A percentile compares a stretch with the other conserved stretches of the same genome.
These are phyloP conservation scores for Lactarius vividus DNA, from an alignment of 768 basidiomycete species.

Conservation along the genomic window DNA sequence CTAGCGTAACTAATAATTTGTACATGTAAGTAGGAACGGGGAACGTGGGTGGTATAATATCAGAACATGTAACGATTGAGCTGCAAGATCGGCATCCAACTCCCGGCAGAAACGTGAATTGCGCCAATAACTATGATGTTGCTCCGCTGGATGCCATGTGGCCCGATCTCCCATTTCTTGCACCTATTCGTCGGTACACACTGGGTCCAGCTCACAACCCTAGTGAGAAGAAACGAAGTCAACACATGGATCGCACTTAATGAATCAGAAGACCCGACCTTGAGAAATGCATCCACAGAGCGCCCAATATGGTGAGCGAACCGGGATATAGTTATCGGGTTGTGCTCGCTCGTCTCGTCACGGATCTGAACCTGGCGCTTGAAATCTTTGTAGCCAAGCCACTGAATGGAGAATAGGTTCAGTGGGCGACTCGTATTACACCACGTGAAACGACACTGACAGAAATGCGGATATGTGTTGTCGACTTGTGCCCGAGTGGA, in stretches of 20 bases:
- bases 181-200: background rate
- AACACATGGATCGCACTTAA: background rate
- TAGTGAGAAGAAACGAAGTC: background rate
- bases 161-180: background rate
- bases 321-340: conserved; percentile 2
- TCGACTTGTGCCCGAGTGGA: conserved; percentile 1
- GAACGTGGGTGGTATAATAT: background rate
- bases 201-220: background rate
- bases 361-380: conserved; percentile 16
- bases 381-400: conserved; percentile 18
- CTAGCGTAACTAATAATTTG: background rate
- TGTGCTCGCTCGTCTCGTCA: conserved; percentile 9
- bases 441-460: conserved; percentile 9
- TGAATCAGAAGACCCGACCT: background rate
- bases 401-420: background rate
- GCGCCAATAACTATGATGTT: conserved; percentile 12
- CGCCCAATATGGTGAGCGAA: conserved; percentile 15
- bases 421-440: background rate
- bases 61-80: conserved; percentile 7
- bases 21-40: background rate
- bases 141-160: background rate
- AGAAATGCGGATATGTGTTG: conserved; percentile 11
- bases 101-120: conserved; percentile 7
- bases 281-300: conserved; percentile 16
- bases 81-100: conserved; percentile 24